phyloP scores from a whole-genome alignment of 495 filamentous ascomycete species.

The Xylaria intraflava region DNA sequence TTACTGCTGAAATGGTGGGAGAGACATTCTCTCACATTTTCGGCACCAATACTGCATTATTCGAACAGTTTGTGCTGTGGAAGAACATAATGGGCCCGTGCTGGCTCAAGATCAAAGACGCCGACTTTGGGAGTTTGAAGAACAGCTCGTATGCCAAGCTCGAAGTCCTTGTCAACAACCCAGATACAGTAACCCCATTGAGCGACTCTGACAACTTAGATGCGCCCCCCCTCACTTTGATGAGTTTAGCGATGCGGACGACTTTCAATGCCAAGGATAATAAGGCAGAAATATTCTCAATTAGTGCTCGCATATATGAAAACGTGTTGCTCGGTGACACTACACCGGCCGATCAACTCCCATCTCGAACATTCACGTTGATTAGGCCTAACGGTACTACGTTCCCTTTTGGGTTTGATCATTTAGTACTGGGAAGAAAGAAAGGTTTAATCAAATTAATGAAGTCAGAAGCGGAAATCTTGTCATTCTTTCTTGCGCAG shows the following conservation, averaged over 20 bases:
- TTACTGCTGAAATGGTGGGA: constrained; percentile 57
- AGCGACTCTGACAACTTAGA: constrained; percentile 72
- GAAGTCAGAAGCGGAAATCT: constrained; percentile 72
- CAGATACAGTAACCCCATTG: constrained; percentile 60
- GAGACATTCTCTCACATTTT: constrained; percentile 95
- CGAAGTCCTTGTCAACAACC: constrained; percentile 73
- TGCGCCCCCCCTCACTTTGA: constrained; percentile 79
- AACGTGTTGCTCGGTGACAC: constrained; percentile 84
- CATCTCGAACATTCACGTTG: constrained; percentile 84
- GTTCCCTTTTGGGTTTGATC: constrained; percentile 82
- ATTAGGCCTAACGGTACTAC: constrained; percentile 70
- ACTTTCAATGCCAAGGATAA: constrained; percentile 87
- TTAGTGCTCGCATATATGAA: constrained; percentile 86
- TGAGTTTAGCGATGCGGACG: constrained; percentile 88
- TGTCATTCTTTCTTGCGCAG: constrained; percentile 82
- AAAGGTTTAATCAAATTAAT: constrained; percentile 69
- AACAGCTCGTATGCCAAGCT: constrained; percentile 97
- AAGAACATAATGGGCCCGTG: constrained; percentile 98
- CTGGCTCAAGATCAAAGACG: constrained; percentile 84
- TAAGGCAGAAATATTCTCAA: constrained; percentile 89
- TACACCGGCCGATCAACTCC: constrained; percentile 77
- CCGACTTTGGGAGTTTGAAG: constrained; percentile 74
- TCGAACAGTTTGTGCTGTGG: constrained; percentile 97
- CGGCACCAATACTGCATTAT: constrained; percentile 85
- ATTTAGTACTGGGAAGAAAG: constrained; percentile 52